Evolutionary conservation across 345 rosid species (phyloP).

Genomic region (Gossypium mustelinum): DNA sequence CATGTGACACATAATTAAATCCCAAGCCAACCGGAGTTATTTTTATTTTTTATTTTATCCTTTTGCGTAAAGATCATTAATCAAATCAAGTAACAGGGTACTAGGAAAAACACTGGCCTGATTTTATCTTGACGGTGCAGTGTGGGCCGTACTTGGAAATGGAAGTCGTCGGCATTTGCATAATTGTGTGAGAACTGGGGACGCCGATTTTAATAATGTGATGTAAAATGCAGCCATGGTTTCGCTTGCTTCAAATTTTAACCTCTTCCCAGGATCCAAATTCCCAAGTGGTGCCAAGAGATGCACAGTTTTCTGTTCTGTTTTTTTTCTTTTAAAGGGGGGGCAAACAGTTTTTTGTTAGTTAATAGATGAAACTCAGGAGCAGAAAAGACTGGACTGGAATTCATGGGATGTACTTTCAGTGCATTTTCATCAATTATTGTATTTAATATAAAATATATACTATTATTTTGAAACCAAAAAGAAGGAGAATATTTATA

Average conservation of each 20-base stretch:
- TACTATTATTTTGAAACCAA: too few relatives aligned
- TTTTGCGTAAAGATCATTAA: background rate
- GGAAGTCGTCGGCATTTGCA: background rate
- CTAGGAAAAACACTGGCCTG: background rate
- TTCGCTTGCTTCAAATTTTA: background rate
- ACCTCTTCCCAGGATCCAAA: background rate
- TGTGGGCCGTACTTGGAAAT: background rate
- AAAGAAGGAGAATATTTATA: too few relatives aligned
- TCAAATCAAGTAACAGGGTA: constrained; percentile 8
- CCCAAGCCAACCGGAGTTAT: background rate
- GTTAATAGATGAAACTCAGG: too few relatives aligned
- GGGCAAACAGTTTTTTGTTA: too few relatives aligned
- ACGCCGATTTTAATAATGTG: background rate
- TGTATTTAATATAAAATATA: too few relatives aligned
- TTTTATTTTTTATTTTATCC: background rate
- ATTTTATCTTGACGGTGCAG: background rate
- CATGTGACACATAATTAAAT: background rate
- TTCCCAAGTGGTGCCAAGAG: background rate
- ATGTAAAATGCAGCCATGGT: background rate
- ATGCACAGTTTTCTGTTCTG: too few relatives aligned
- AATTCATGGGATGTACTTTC: too few relatives aligned
- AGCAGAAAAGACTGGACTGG: too few relatives aligned
- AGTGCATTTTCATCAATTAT: too few relatives aligned
- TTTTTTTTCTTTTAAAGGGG: too few relatives aligned
- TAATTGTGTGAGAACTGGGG: background rate